phyloP scores from a whole-genome alignment of 192 early-diverging fungal species.

The Umbelopsis ramanniana region DNA sequence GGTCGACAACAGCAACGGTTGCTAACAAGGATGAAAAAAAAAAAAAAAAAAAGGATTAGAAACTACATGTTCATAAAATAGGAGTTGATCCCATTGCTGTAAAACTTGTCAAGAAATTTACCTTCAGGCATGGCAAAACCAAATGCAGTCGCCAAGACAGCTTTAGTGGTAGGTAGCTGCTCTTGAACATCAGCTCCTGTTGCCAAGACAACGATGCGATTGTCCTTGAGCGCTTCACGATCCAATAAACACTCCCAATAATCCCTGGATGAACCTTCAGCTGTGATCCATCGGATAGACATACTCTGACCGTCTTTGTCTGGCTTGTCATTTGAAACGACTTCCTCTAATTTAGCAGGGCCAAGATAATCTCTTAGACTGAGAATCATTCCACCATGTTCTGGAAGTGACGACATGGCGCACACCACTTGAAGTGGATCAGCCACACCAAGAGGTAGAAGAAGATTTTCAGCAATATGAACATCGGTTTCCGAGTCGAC shows the following conservation, averaged over 20 bases:
- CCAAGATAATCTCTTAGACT: constrained; percentile 71
- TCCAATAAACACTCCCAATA: constrained; percentile 73
- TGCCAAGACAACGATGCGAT: constrained; percentile 62
- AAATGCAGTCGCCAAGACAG: constrained; percentile 45
- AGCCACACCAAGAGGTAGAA: constrained; percentile 47
- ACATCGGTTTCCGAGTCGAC: constrained; percentile 62
- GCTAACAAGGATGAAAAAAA: constrained; percentile 38
- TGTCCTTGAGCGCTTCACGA: constrained; percentile 62
- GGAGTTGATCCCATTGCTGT: no score
- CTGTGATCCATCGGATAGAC: constrained; percentile 24
- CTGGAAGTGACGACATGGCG: constrained; percentile 69
- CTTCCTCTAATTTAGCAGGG: constrained; percentile 37
- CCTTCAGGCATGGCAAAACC: constrained; percentile 66
- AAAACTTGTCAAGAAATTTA: constrained; percentile 26
- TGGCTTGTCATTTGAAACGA: constrained; percentile 12
- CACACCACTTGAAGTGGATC: constrained; percentile 59
- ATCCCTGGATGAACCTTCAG: constrained; percentile 35
- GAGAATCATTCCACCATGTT: constrained; percentile 78
- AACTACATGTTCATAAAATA: not conserved
- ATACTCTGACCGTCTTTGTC: constrained; percentile 19
- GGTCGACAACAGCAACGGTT: constrained; percentile 80
- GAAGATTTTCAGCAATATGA: constrained; percentile 48
- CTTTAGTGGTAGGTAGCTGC: constrained; percentile 33
- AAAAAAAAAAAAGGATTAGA: constrained; percentile 12
- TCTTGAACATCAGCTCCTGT: constrained; percentile 41